A percentile compares a stretch with the other conserved stretches of the same genome.
Evolutionary conservation across 345 rosid species (phyloP).

Genomic region (Ailanthus altissimus): DNA sequence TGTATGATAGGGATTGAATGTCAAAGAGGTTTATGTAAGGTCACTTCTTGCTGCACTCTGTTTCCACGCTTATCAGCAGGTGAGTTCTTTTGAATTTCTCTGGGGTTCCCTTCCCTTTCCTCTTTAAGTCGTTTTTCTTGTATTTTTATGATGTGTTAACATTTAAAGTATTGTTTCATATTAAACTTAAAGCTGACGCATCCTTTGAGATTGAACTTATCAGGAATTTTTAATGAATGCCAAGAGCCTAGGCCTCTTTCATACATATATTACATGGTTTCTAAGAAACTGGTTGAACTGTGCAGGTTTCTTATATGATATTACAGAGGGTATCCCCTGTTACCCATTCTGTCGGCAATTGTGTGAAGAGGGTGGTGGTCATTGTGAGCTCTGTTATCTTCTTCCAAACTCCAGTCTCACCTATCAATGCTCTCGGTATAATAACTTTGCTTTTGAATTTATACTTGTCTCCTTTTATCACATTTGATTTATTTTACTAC

Average conservation of each 20-base stretch:
- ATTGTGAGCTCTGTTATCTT: conserved; percentile 97
- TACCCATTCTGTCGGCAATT: conserved; percentile 96
- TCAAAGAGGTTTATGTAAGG: conserved; percentile 57
- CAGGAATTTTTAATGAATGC: background rate
- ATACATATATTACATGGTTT: background rate
- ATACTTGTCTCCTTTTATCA: background rate
- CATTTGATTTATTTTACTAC: background rate
- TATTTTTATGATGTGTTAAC: background rate
- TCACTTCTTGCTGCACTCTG: conserved; percentile 82
- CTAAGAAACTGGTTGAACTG: conserved; percentile 6
- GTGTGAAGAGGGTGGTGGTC: conserved; percentile 99
- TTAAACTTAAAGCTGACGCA: background rate
- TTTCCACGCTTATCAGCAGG: conserved; percentile 99
- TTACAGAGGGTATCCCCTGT: conserved; percentile 96
- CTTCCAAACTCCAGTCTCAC: conserved; percentile 83
- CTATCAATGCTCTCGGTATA: conserved; percentile 82
- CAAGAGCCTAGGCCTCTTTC: background rate
- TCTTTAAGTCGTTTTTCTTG: background rate
- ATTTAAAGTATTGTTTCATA: background rate
- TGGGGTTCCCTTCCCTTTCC: background rate
- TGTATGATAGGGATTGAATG: conserved; percentile 67
- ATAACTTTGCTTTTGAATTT: background rate
- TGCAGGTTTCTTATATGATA: conserved; percentile 96
- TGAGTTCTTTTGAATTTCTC: conserved; percentile 27
- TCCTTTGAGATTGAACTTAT: background rate